A percentile compares a stretch with the other conserved stretches of the same genome.
These are phyloP conservation scores for Aspergillus haitiensis DNA, from an alignment of 495 filamentous ascomycete species.

Conservation along the genomic window DNA sequence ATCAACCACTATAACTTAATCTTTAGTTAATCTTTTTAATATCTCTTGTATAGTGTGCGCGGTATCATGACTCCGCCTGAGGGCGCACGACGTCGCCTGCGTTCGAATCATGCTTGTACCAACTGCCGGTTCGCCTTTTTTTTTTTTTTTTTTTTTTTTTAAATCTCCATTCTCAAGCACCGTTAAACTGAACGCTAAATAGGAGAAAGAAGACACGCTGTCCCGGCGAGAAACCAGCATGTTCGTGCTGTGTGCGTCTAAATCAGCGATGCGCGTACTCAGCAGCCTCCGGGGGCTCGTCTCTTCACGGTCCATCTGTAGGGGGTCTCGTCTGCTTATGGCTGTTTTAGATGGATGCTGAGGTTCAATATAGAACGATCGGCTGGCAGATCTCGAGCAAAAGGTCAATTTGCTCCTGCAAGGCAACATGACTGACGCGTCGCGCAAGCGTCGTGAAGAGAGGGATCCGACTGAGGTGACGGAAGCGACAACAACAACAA, in stretches of 20 bases:
- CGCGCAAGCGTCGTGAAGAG: background rate
- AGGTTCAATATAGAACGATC: constrained; percentile 38
- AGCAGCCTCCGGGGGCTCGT: constrained; percentile 22
- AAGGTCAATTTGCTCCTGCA: constrained; percentile 48
- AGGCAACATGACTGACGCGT: constrained; percentile 31
- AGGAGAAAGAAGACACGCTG: constrained; percentile 51
- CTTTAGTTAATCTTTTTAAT: constrained; percentile 2
- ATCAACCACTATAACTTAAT: no score
- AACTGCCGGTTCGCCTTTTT: constrained; percentile 40
- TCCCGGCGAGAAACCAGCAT: constrained; percentile 48
- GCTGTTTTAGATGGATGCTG: constrained; percentile 17
- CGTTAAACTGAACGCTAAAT: constrained; percentile 9
- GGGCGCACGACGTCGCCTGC: constrained; percentile 41
- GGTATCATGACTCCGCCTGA: constrained; percentile 36
- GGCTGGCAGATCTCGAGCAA: constrained; percentile 48
- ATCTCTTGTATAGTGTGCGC: background rate
- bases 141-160: background rate
- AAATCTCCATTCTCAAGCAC: background rate
- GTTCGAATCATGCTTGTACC: constrained; percentile 48
- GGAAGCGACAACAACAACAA: constrained; percentile 11
- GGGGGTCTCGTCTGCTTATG: background rate
- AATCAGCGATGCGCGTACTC: constrained; percentile 47
- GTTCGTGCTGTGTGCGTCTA: constrained; percentile 47
- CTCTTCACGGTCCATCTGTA: constrained; percentile 39
- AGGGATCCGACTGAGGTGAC: background rate